phyloP scores from a whole-genome alignment of 257 asterid genomes.

The Vinca minor region DNA sequence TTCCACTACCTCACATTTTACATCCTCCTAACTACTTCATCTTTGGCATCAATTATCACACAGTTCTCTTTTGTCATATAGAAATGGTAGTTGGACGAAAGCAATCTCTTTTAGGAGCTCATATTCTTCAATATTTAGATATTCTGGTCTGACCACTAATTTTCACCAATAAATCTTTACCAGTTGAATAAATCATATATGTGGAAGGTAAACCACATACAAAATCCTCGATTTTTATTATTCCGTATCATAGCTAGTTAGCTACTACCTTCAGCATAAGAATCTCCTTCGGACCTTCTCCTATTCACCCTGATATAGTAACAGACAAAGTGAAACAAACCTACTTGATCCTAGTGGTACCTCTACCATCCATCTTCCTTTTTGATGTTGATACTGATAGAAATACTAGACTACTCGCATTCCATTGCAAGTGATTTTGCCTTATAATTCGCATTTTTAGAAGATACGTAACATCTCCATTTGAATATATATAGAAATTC shows the following conservation, averaged over 20 bases:
- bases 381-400: background rate
- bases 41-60: background rate
- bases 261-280: background rate
- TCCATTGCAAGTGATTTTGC: background rate
- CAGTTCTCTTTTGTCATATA: background rate
- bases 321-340: background rate
- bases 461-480: background rate
- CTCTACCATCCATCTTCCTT: background rate
- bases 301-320: background rate
- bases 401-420: background rate
- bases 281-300: conserved; percentile 1
- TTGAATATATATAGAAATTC: background rate
- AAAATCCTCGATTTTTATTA: background rate
- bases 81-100: background rate
- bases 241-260: background rate
- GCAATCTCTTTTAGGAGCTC: background rate
- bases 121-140: too few relatives aligned
- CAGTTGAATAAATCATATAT: too few relatives aligned
- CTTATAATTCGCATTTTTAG: background rate
- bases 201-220: background rate
- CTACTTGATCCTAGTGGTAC: background rate
- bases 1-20: background rate
- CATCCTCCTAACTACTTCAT: background rate
- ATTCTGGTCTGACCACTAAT: too few relatives aligned
- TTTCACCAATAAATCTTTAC: too few relatives aligned